A percentile compares a stretch with the other conserved stretches of the same genome.
Evolutionary conservation across 345 rosid species (phyloP).

Genomic region (Citrus reticulata): DNA sequence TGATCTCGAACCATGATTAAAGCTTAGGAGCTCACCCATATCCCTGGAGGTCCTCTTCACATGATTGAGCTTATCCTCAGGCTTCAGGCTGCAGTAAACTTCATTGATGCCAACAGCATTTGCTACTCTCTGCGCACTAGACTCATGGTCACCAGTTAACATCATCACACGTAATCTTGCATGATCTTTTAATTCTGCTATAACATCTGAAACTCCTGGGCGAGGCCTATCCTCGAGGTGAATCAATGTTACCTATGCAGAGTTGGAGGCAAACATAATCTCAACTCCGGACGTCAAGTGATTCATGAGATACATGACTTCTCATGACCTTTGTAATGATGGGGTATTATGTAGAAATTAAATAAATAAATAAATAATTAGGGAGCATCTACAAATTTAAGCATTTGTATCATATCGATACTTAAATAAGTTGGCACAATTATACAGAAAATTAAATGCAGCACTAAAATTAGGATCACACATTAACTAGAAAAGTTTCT

Average conservation of each 20-base stretch:
- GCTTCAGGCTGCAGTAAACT: constrained; percentile 80
- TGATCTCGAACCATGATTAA: neutral
- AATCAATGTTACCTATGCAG: constrained; percentile 73
- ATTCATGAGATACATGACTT: neutral
- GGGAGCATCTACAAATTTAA: neutral
- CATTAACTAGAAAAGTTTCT: neutral
- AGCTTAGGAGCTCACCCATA: constrained; percentile 56
- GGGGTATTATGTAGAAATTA: neutral
- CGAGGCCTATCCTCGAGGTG: constrained; percentile 97
- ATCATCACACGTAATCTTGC: constrained; percentile 75
- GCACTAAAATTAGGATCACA: neutral
- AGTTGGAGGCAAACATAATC: constrained; percentile 1
- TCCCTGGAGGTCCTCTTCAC: constrained; percentile 71
- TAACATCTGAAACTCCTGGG: constrained; percentile 70
- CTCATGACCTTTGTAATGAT: neutral
- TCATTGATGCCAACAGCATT: constrained; percentile 79
- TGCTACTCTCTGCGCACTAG: constrained; percentile 96
- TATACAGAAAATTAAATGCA: neutral
- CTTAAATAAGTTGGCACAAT: neutral
- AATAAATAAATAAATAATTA: neutral
- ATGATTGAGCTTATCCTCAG: constrained; percentile 87
- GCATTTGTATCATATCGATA: neutral
- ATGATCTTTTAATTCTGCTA: constrained; percentile 54
- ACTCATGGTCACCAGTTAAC: constrained; percentile 92
- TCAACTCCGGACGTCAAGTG: neutral